Evolutionary conservation across 1,284 basidiomycete genomes (phyloP).

Genomic region (Ustilago esculenta): DNA sequence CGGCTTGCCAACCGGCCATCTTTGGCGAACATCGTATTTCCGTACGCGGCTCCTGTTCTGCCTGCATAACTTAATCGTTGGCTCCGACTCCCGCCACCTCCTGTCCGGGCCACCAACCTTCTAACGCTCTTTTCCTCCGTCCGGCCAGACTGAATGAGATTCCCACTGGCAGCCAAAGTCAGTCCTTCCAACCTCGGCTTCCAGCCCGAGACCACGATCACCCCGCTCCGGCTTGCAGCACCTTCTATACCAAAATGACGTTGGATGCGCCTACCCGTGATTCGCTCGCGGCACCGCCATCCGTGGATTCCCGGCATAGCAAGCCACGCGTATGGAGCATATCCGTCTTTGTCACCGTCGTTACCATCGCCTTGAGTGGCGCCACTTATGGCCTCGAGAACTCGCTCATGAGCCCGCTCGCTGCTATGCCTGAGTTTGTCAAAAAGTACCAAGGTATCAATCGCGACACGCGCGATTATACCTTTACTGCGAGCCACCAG

Average conservation of each 20-base stretch:
- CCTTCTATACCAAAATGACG: conserved; percentile 2
- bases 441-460: conserved; percentile 52
- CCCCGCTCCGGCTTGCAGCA: background rate
- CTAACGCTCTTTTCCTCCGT: too few relatives aligned
- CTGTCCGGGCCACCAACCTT: too few relatives aligned
- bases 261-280: conserved; percentile 7
- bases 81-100: too few relatives aligned
- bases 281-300: background rate
- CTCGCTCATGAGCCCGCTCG: conserved; percentile 53
- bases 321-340: conserved; percentile 30
- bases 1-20: too few relatives aligned
- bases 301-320: conserved; percentile 2
- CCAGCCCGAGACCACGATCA: background rate
- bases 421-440: conserved; percentile 53
- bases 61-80: too few relatives aligned
- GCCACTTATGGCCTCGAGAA: conserved; percentile 54
- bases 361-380: conserved; percentile 46
- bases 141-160: too few relatives aligned
- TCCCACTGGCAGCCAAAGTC: too few relatives aligned
- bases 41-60: too few relatives aligned
- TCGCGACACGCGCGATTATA: conserved; percentile 34
- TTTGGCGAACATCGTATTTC: too few relatives aligned
- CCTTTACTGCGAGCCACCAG: conserved; percentile 53
- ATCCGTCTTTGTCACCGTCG: conserved; percentile 39
- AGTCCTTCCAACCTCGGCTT: too few relatives aligned